A percentile compares a stretch with the other conserved stretches of the same genome.
These are phyloP conservation scores for Acmispon strigosus DNA, from an alignment of 306 rosid genomes.

Conservation along the genomic window DNA sequence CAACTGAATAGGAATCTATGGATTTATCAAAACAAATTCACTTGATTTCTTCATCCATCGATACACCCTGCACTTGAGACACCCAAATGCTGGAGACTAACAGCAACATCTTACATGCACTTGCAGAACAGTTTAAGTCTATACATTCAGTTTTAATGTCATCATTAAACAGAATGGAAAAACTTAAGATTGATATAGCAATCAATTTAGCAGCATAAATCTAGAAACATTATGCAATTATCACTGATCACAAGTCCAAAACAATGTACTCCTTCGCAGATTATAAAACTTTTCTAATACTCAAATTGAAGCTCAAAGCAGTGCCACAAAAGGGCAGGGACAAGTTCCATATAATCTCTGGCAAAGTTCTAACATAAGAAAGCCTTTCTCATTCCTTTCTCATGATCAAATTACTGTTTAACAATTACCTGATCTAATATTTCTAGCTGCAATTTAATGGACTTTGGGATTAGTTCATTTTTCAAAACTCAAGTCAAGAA, in stretches of 20 bases:
- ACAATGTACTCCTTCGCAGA: background rate
- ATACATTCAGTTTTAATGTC: background rate
- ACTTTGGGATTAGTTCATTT: no score
- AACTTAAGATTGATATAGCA: background rate
- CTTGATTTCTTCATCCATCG: background rate
- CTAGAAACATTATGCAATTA: background rate
- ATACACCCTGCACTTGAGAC: background rate
- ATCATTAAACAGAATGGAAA: no score
- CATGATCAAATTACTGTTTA: no score
- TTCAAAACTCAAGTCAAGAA: background rate
- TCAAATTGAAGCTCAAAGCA: slow-evolving; percentile 18
- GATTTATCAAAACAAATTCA: background rate
- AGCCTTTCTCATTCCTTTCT: no score
- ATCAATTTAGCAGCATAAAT: background rate
- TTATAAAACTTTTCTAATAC: background rate
- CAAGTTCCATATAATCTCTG: slow-evolving; percentile 21
- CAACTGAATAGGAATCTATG: background rate
- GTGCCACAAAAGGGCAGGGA: background rate
- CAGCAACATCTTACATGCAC: background rate
- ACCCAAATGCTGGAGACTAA: background rate
- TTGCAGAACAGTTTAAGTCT: background rate
- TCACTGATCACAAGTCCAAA: background rate
- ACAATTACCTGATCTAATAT: no score
- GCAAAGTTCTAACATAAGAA: slow-evolving; percentile 22
- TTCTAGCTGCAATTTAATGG: no score